Base-by-base conservation (phyloP, 768 basidiomycete species). In the Lepiota venenata region DNA sequence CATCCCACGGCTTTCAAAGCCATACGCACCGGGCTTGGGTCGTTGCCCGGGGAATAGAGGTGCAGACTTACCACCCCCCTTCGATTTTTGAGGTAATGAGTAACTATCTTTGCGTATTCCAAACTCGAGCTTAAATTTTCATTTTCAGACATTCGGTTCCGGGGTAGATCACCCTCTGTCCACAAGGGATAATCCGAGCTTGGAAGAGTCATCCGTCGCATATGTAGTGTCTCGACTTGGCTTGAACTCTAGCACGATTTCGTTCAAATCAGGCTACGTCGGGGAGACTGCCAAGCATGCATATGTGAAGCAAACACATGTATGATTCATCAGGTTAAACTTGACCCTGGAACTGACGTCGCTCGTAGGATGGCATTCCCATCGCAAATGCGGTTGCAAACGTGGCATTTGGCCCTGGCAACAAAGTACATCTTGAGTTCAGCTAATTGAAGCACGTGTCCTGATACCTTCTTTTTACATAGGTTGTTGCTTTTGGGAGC, bases 401-500 rank as follows among this genome's bases (percentile, higher is more conserved):
- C 45, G 64, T 71, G 35, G 70, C 69, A 1, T 66, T 62, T 46
- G 67, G 36, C 18, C 39, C 68, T 20, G 58, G 60, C 32, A 58
- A 59, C 36, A 65, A 63, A 39, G 67, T 69, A 39, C 62, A 68
- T 9, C 68, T 4, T 67, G 68, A 4, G 64, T 62, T 5, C 69
- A 66, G 0, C 70, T 73, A 47, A 61, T 70, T 32, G 64, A 64
- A 32, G 55, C 59, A 3, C 60, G 65, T 67, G 57, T 6, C 64
- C 41, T 66, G 8, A 32, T 7, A 22, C 12, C 16, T 37, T 14
- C 43, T 16, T 42, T 32, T 12, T 38, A 8, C 32, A 9, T 43
- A 72, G 61, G 73, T 72, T 32, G 71, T 73, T 22, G 64, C 77
- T 1, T 74, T 78, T 55, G 73, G 79, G 27, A 72, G 73, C 16